phyloP scores from a whole-genome alignment of 768 basidiomycete species.

The Fibroporia radiculosa region DNA sequence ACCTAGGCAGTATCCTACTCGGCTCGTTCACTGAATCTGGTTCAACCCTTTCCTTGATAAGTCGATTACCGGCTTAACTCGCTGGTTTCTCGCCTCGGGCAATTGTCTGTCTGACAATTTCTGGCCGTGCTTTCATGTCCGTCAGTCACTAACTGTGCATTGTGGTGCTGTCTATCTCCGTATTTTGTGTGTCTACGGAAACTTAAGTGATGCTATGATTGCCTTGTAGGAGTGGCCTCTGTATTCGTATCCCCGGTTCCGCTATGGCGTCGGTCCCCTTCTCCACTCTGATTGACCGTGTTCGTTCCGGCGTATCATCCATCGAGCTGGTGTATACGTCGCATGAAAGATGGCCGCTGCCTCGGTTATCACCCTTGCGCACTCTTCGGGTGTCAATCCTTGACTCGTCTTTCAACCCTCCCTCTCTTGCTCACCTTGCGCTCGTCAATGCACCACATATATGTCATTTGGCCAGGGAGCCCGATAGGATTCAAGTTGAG shows the following conservation, averaged over 20 bases:
- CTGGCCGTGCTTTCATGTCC: not conserved
- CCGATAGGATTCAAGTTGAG: not conserved
- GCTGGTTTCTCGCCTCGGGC: slow-evolving; percentile 1
- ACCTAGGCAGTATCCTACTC: not conserved
- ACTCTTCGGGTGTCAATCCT: slow-evolving; percentile 60
- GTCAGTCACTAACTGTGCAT: slow-evolving; percentile 5
- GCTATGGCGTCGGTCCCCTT: slow-evolving; percentile 10
- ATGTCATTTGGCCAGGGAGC: not conserved
- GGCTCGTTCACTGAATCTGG: not conserved
- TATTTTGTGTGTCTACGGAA: not conserved
- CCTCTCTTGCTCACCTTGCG: slow-evolving; percentile 77
- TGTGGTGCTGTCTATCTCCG: not conserved
- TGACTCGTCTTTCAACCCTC: slow-evolving; percentile 92
- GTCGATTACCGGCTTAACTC: not conserved
- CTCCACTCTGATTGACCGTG: slow-evolving; percentile 19
- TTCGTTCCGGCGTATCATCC: slow-evolving; percentile 39
- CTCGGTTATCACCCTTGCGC: slow-evolving; percentile 15
- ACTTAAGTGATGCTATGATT: not conserved
- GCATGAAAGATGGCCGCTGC: slow-evolving; percentile 61
- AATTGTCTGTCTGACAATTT: not conserved
- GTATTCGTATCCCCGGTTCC: not conserved
- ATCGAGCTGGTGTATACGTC: slow-evolving; percentile 57
- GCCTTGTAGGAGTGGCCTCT: not conserved
- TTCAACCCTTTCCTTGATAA: not conserved
- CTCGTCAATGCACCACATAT: slow-evolving; percentile 43